Percentiles rank a stretch among this genome's conserved stretches.
Conservation (phyloP, 129 eudicot genomes). For the Daucus carota region DNA sequence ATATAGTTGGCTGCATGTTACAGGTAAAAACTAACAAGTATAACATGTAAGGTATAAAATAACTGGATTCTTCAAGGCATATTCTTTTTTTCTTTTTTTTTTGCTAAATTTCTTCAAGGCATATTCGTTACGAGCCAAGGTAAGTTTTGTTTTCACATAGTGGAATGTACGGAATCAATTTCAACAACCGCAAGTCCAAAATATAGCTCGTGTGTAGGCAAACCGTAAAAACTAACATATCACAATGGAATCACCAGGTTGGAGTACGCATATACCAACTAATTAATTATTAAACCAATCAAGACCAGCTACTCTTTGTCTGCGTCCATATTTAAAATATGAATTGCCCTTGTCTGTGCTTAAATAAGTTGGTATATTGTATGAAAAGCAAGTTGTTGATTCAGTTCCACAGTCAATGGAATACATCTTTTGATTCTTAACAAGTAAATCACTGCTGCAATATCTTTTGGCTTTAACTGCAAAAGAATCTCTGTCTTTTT, state of each 20-base stretch:
- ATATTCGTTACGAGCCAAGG: too few species aligned
- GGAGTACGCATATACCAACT: not conserved
- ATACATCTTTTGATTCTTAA: not conserved
- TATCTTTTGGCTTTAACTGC: not conserved
- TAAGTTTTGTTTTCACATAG: not conserved
- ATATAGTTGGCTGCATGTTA: too few species aligned
- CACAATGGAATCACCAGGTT: conserved; percentile 7
- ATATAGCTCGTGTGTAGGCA: not conserved
- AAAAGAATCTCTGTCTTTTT: not conserved
- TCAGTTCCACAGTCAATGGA: not conserved
- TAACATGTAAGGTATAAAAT: too few species aligned
- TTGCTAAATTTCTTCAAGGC: too few species aligned
- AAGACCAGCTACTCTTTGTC: not conserved
- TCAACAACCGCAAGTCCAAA: conserved; percentile 1
- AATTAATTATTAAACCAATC: not conserved
- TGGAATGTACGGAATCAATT: not conserved
- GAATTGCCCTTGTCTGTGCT: not conserved
- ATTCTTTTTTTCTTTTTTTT: too few species aligned
- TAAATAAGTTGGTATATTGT: too few species aligned
- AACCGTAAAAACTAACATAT: not conserved
- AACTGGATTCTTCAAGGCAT: too few species aligned
- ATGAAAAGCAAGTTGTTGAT: not conserved
- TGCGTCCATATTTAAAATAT: not conserved
- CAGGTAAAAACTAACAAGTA: too few species aligned
- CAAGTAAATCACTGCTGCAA: not conserved